phyloP scores from a whole-genome alignment of 306 rosid genomes.

The Ammopiptanthus mongolicus region DNA sequence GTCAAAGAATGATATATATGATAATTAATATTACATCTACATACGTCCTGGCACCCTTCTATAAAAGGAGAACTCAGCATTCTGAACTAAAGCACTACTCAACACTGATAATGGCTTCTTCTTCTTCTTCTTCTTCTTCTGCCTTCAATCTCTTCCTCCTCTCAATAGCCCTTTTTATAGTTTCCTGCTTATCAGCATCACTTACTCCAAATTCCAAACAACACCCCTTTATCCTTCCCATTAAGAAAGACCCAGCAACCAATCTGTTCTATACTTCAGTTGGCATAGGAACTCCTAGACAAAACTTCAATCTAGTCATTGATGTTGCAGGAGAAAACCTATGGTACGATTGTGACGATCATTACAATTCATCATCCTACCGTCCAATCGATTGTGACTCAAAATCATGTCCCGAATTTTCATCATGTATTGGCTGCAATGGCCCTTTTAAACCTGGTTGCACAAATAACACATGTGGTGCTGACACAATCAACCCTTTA shows the following conservation, averaged over 20 bases:
- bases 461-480: slow-evolving; percentile 26
- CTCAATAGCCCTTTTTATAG: slow-evolving; percentile 11
- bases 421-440: slow-evolving; percentile 19
- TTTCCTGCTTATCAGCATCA: background rate
- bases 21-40: background rate
- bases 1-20: background rate
- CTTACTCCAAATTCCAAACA: background rate
- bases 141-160: background rate
- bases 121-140: slow-evolving; percentile 5
- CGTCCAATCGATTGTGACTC: slow-evolving; percentile 10
- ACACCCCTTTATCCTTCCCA: slow-evolving; percentile 22
- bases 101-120: slow-evolving; percentile 11
- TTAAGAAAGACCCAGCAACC: slow-evolving; percentile 35
- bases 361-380: slow-evolving; percentile 34
- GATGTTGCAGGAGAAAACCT: slow-evolving; percentile 36
- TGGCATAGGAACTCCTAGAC: slow-evolving; percentile 38
- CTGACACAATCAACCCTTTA: background rate
- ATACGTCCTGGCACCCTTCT: background rate
- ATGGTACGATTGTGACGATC: slow-evolving; percentile 24
- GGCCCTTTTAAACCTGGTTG: slow-evolving; percentile 42
- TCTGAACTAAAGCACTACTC: too few relatives aligned
- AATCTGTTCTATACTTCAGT: slow-evolving; percentile 30
- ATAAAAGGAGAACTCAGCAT: background rate
- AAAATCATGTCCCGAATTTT: slow-evolving; percentile 29
- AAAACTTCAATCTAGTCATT: slow-evolving; percentile 15